phyloP scores from a whole-genome alignment of 768 basidiomycete species.

The Artomyces pyxidatus region DNA sequence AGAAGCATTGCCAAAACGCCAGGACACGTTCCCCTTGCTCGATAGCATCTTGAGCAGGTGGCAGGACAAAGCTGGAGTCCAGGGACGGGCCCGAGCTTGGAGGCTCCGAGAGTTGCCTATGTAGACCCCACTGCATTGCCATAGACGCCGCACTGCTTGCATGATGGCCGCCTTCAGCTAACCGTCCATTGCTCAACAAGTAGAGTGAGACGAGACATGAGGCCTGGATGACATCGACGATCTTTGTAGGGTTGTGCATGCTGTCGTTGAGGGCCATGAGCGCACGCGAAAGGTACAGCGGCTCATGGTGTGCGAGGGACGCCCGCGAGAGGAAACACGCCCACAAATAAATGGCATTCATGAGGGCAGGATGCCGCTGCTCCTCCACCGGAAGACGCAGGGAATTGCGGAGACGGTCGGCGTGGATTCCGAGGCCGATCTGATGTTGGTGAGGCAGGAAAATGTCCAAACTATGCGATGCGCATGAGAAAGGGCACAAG shows the following conservation, averaged over 20 bases:
- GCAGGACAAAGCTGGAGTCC: slow-evolving; percentile 38
- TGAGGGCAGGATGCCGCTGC: slow-evolving; percentile 66
- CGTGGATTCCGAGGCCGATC: slow-evolving; percentile 63
- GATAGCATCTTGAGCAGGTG: slow-evolving; percentile 48
- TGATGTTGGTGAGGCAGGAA: slow-evolving; percentile 71
- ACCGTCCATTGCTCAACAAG: slow-evolving; percentile 67
- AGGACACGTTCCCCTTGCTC: slow-evolving; percentile 66
- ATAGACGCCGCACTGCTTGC: slow-evolving; percentile 66
- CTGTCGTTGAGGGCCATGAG: slow-evolving; percentile 58
- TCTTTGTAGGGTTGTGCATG: slow-evolving; percentile 43
- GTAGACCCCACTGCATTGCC: slow-evolving; percentile 66
- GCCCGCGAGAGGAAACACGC: slow-evolving; percentile 75
- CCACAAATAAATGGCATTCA: slow-evolving; percentile 80
- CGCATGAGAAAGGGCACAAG: too few species aligned
- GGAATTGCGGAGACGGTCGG: slow-evolving; percentile 56
- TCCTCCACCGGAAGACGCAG: slow-evolving; percentile 44
- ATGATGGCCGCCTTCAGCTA: slow-evolving; percentile 74
- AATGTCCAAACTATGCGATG: slow-evolving; percentile 51
- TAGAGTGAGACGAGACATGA: slow-evolving; percentile 71
- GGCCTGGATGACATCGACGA: slow-evolving; percentile 67
- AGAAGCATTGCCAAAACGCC: slow-evolving; percentile 80
- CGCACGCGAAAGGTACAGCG: slow-evolving; percentile 57
- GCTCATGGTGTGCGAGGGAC: slow-evolving; percentile 61
- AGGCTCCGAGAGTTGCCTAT: slow-evolving; percentile 33
- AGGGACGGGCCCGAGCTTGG: slow-evolving; percentile 18